Percentiles rank a stretch among this genome's conserved stretches.
Conservation (phyloP, 1,284 basidiomycete genomes). For the Cerrena zonata region DNA sequence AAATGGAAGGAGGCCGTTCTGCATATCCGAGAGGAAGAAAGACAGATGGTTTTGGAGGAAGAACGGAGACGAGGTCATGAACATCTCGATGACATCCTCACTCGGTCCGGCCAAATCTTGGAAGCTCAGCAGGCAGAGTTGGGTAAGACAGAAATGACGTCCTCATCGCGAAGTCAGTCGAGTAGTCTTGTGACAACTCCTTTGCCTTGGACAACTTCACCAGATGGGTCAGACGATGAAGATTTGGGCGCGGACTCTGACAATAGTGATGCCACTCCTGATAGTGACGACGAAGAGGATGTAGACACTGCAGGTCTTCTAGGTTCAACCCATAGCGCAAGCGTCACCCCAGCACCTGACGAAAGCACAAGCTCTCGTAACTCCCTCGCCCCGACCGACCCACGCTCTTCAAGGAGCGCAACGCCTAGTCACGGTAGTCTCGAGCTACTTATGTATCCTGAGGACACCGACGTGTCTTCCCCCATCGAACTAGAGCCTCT, state of each 20-base stretch:
- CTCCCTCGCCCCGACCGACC: no score
- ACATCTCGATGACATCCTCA: conserved; percentile 85
- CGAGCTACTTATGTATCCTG: no score
- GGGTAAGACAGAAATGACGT: conserved; percentile 33
- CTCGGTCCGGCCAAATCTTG: conserved; percentile 84
- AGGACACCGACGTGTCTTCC: no score
- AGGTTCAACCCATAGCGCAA: neutral
- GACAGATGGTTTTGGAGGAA: conserved; percentile 54
- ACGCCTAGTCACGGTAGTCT: no score
- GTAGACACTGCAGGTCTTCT: conserved; percentile 1
- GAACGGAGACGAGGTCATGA: conserved; percentile 68
- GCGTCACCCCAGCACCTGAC: neutral
- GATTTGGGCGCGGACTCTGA: conserved; percentile 21
- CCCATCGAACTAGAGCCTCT: no score
- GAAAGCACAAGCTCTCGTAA: neutral
- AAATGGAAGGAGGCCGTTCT: conserved; percentile 90
- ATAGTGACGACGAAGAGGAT: conserved; percentile 4
- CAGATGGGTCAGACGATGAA: conserved; percentile 15
- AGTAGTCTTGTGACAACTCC: conserved; percentile 41
- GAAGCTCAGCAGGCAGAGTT: conserved; percentile 78
- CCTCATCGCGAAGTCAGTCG: conserved; percentile 43
- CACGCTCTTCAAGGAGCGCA: no score
- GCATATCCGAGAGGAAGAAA: conserved; percentile 70
- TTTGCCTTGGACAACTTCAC: conserved; percentile 23
- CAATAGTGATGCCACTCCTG: neutral